Evolutionary conservation across 108 stramenopile species (phyloP).

Genomic region (Skeletonema potamos): DNA sequence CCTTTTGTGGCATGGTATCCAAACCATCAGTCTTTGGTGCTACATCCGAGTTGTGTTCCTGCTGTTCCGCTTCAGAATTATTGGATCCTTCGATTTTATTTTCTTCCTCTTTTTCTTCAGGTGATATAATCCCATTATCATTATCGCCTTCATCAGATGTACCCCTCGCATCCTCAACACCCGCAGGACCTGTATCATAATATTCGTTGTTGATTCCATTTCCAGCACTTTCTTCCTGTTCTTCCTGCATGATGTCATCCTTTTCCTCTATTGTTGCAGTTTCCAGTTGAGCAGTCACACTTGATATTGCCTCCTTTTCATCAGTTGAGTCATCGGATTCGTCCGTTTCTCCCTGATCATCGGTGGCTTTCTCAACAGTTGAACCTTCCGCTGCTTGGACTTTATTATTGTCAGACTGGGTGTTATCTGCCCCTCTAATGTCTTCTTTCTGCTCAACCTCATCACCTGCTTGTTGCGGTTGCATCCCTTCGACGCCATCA

Average conservation of each 20-base stretch:
- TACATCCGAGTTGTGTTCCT: too few relatives aligned
- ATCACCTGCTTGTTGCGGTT: background rate
- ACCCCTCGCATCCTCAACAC: background rate
- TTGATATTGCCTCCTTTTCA: background rate
- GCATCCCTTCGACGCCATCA: too few relatives aligned
- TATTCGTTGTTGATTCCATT: background rate
- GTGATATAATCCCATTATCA: background rate
- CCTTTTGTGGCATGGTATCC: background rate
- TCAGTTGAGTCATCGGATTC: background rate
- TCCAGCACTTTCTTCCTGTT: background rate
- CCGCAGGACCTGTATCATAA: background rate
- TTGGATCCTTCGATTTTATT: background rate
- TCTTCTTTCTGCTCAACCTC: constrained; percentile 5
- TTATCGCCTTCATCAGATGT: background rate
- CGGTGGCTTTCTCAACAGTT: background rate
- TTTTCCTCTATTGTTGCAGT: constrained; percentile 1
- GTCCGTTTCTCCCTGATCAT: background rate
- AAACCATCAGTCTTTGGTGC: background rate
- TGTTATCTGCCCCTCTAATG: background rate
- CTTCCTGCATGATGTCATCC: background rate
- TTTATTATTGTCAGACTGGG: background rate
- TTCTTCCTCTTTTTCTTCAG: background rate
- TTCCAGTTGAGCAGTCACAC: background rate
- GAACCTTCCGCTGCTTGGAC: background rate
- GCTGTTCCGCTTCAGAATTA: background rate